Percentiles rank a stretch among this genome's conserved stretches.
These are phyloP conservation scores for Thielaviopsis cerberus DNA, from an alignment of 2,329 filamentous ascomycete species.

Conservation along the genomic window DNA sequence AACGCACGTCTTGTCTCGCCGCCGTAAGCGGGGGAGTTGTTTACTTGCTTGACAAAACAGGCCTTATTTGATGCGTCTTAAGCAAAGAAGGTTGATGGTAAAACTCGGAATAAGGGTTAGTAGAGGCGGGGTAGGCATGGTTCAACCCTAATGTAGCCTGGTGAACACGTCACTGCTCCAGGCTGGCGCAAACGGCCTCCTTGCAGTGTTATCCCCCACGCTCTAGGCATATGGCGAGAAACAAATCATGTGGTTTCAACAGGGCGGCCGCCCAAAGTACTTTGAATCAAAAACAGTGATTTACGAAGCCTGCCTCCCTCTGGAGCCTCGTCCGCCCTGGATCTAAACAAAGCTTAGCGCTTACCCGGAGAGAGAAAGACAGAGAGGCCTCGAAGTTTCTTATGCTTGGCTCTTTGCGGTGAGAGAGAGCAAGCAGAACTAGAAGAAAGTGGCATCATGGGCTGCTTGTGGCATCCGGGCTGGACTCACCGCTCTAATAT, in stretches of 20 bases:
- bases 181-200: background rate
- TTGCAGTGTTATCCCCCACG: background rate
- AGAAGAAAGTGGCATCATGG: no score
- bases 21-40: background rate
- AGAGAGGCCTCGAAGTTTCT: no score
- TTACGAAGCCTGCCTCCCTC: background rate
- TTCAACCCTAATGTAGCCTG: background rate
- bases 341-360: background rate
- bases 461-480: no score
- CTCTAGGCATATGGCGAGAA: background rate
- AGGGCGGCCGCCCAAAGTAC: no score
- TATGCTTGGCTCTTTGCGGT: no score
- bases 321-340: background rate
- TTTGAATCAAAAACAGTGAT: no score
- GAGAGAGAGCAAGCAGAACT: no score
- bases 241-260: no score
- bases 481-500: no score
- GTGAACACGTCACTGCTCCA: background rate
- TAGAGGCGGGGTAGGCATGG: background rate
- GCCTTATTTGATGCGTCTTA: no score
- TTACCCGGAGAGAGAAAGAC: background rate
- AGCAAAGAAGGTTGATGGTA: no score
- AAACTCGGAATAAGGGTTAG: background rate
- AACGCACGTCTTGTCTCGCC: background rate
- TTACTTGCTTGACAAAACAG: background rate